Percentiles rank a stretch among this genome's conserved stretches.
phyloP scores from a whole-genome alignment of 306 rosid genomes.

The Hippophae tibetana region DNA sequence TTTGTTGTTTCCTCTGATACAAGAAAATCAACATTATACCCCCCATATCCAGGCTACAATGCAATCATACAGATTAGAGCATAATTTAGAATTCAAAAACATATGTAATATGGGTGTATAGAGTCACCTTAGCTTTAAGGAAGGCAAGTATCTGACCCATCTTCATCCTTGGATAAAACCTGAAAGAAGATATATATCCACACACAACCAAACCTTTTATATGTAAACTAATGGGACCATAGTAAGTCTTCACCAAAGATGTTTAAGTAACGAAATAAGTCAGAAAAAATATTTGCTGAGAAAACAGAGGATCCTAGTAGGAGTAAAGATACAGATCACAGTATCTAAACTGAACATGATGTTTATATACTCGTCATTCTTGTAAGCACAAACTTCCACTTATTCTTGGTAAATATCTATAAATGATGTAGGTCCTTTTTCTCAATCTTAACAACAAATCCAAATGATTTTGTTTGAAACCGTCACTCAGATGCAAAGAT shows the following conservation, averaged over 20 bases:
- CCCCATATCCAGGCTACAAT: slow-evolving; percentile 81
- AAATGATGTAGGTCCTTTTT: no score
- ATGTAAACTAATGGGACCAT: neutral
- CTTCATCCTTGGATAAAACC: slow-evolving; percentile 67
- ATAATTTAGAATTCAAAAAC: neutral
- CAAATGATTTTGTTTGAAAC: no score
- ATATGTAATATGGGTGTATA: neutral
- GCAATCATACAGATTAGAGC: neutral
- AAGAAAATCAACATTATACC: slow-evolving; percentile 51
- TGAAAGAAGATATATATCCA: slow-evolving; percentile 18
- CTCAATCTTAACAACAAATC: no score
- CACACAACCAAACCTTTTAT: neutral
- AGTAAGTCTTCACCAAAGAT: neutral
- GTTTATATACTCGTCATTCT: neutral
- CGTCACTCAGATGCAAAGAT: no score
- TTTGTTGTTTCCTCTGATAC: slow-evolving; percentile 33
- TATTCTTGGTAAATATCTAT: no score
- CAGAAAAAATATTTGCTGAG: neutral
- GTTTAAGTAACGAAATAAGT: neutral
- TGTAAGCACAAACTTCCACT: no score
- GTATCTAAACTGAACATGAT: slow-evolving; percentile 3
- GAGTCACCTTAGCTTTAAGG: slow-evolving; percentile 57
- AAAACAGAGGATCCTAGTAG: neutral
- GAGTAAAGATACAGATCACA: neutral
- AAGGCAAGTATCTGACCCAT: slow-evolving; percentile 51